These are phyloP conservation scores for Xerocomellus dryophilus DNA, from an alignment of 768 basidiomycete species.

Conservation along the genomic window DNA sequence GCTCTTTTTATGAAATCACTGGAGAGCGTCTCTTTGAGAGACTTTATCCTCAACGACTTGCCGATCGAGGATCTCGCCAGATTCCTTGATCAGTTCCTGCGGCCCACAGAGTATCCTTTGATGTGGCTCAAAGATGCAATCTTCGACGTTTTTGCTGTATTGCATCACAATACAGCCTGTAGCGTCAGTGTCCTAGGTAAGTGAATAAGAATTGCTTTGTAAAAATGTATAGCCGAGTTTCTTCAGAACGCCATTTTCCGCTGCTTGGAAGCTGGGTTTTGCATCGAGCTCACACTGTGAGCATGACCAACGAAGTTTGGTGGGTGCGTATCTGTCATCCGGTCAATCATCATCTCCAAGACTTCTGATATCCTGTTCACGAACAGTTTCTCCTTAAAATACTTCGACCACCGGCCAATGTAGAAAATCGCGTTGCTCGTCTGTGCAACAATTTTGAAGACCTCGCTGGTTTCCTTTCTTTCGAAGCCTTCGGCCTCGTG, in stretches of 20 bases:
- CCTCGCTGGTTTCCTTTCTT: conserved; percentile 24
- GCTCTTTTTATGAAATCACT: conserved; percentile 25
- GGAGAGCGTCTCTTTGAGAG: conserved; percentile 32
- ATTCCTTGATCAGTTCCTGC: conserved; percentile 5
- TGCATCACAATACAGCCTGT: conserved; percentile 2
- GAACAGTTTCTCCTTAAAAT: conserved; percentile 2
- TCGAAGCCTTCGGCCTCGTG: conserved; percentile 19
- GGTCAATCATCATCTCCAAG: neutral
- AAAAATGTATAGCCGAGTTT: neutral
- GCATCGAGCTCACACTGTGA: conserved; percentile 15
- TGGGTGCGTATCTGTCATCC: conserved; percentile 20
- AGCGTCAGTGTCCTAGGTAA: conserved; percentile 8
- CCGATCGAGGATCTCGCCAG: conserved; percentile 18
- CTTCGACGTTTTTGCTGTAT: conserved; percentile 19
- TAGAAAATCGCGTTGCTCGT: conserved; percentile 31
- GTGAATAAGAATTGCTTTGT: neutral
- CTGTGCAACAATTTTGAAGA: conserved; percentile 31
- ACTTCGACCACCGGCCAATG: conserved; percentile 10
- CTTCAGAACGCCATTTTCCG: conserved; percentile 15
- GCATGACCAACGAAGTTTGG: conserved; percentile 31
- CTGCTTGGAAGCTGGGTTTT: conserved; percentile 34
- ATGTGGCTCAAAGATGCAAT: conserved; percentile 28
- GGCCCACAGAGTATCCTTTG: conserved; percentile 13
- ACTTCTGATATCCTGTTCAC: neutral
- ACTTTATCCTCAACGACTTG: conserved; percentile 32